Evolutionary conservation across 2,329 filamentous ascomycete species (phyloP).

Genomic region (Beauveria sp.): DNA sequence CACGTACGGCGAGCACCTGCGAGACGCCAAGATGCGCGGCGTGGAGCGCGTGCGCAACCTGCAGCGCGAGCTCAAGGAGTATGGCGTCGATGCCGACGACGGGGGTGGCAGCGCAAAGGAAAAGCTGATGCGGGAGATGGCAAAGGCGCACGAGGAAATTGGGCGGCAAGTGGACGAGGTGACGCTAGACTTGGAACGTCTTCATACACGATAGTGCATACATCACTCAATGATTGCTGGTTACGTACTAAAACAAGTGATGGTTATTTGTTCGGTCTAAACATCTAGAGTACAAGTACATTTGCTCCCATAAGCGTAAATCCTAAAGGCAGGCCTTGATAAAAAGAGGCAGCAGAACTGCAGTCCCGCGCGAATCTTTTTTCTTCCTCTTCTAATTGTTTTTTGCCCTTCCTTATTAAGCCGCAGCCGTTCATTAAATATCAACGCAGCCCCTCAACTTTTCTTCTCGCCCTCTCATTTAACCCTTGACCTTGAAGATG

Average conservation of each 20-base stretch:
- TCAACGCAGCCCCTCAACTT: background rate
- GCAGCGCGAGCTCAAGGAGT: slow-evolving; percentile 38
- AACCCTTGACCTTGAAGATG: slow-evolving; percentile 77
- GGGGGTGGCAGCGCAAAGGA: slow-evolving; percentile 34
- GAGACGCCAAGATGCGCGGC: slow-evolving; percentile 39
- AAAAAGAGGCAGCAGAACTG: background rate
- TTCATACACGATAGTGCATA: slow-evolving; percentile 16
- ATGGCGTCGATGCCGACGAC: slow-evolving; percentile 32
- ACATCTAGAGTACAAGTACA: slow-evolving; percentile 13
- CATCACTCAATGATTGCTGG: background rate
- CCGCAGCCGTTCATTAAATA: background rate
- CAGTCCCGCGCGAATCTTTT: background rate
- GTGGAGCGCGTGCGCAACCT: slow-evolving; percentile 35
- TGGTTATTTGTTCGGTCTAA: slow-evolving; percentile 3
- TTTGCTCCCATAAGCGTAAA: slow-evolving; percentile 12
- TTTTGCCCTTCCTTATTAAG: background rate
- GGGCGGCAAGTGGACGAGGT: slow-evolving; percentile 42
- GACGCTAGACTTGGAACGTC: slow-evolving; percentile 35
- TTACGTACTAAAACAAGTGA: background rate
- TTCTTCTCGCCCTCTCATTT: slow-evolving; percentile 18
- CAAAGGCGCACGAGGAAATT: slow-evolving; percentile 43
- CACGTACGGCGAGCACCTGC: slow-evolving; percentile 42
- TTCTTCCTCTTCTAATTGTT: background rate
- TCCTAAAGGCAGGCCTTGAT: background rate
- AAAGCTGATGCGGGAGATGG: slow-evolving; percentile 46